These are phyloP conservation scores for Endotrypanum monterogeii DNA, from an alignment of 208 protist genomes.

Conservation along the genomic window DNA sequence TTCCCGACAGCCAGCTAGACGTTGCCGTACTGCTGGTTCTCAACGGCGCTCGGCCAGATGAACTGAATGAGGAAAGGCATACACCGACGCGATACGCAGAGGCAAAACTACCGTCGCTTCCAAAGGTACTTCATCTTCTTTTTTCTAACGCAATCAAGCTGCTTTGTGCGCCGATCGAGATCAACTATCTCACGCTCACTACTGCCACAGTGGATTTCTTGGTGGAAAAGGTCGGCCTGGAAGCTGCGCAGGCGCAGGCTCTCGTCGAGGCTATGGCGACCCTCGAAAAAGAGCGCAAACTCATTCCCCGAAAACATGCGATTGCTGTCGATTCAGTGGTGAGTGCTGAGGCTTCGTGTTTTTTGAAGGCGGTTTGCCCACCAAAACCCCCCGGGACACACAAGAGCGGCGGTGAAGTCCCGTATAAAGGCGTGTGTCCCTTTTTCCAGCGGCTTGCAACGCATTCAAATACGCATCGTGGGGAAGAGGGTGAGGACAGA, in stretches of 20 bases:
- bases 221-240: conserved; percentile 22
- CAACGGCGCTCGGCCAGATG: conserved; percentile 29
- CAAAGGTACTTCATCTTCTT: conserved; percentile 31
- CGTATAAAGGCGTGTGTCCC: conserved; percentile 52
- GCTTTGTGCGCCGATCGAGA: conserved; percentile 21
- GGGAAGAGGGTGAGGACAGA: background rate
- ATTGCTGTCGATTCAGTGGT: background rate
- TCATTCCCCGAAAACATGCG: conserved; percentile 4
- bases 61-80: conserved; percentile 38
- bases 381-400: conserved; percentile 10
- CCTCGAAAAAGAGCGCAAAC: conserved; percentile 48
- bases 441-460: conserved; percentile 29
- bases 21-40: conserved; percentile 55
- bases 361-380: conserved; percentile 10
- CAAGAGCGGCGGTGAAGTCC: conserved; percentile 18
- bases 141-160: conserved; percentile 33
- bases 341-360: background rate
- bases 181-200: conserved; percentile 60
- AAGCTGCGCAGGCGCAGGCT: conserved; percentile 19
- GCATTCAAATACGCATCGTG: conserved; percentile 16
- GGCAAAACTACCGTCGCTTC: conserved; percentile 42
- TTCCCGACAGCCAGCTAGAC: conserved; percentile 67
- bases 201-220: conserved; percentile 19
- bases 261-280: conserved; percentile 26
- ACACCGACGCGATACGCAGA: conserved; percentile 33